Evolutionary conservation across 495 filamentous ascomycete species (phyloP).

Genomic region (Penicillium cinerascens): DNA sequence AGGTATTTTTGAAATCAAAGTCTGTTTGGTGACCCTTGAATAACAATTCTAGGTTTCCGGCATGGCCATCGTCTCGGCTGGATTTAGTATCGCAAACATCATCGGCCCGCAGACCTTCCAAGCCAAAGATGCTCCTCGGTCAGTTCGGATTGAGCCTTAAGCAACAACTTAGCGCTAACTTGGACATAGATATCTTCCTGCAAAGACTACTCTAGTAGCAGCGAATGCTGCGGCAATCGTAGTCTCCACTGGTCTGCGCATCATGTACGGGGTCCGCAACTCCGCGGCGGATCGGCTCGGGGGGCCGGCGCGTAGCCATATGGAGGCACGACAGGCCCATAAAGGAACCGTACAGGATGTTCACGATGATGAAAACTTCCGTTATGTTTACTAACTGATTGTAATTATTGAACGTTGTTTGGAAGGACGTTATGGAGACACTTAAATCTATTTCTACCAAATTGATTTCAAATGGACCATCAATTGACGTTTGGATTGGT

Average conservation of each 20-base stretch:
- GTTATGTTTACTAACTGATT: constrained; percentile 31
- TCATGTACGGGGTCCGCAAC: constrained; percentile 37
- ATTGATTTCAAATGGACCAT: too few species aligned
- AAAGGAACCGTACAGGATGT: constrained; percentile 6
- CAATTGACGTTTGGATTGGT: too few species aligned
- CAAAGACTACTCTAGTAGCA: constrained; percentile 57
- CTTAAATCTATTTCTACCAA: too few species aligned
- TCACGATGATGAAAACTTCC: constrained; percentile 20
- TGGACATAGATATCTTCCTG: constrained; percentile 38
- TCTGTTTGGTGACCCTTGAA: too few species aligned
- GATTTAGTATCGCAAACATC: constrained; percentile 53
- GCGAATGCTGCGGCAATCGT: constrained; percentile 42
- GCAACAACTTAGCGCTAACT: not conserved
- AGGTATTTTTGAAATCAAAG: too few species aligned
- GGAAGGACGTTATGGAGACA: too few species aligned
- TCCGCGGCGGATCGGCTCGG: constrained; percentile 16
- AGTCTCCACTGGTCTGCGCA: constrained; percentile 33
- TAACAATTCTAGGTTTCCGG: constrained; percentile 32
- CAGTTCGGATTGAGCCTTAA: not conserved
- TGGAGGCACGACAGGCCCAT: constrained; percentile 12
- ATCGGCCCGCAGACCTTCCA: constrained; percentile 58
- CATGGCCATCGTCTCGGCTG: constrained; percentile 39
- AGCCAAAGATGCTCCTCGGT: constrained; percentile 45
- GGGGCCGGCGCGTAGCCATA: constrained; percentile 12
- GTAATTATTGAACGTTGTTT: too few species aligned